Base-by-base conservation (phyloP, 306 rosid species). In the Vigna radiata region DNA sequence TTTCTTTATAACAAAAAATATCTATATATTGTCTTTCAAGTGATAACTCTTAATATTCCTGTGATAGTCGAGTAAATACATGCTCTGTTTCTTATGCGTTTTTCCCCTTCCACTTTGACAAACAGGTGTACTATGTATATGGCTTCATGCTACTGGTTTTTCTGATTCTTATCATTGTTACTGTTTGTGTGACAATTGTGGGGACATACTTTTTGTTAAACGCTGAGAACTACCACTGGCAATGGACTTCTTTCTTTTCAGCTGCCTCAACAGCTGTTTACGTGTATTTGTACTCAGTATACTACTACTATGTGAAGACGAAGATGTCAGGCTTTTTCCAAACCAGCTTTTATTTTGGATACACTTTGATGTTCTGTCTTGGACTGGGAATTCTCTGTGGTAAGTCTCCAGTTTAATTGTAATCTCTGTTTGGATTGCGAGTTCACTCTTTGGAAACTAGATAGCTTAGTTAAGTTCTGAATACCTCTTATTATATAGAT, bases 191-290 rank as follows among this genome's bases (percentile, higher is more conserved):
- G 89, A 96, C 99, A 7, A 96, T 96, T 70, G 99, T 96, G 84
- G 99, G 99, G 62, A 89, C 99, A 31, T 96, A 96, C 87, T 96
- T 96, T 85, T 83, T 96, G 87, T 88, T 96, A 44, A 96, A 96
- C 79, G 99, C 99, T 47, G 99, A 96, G 89, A 96, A 96, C 90
- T 96, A 96, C 87, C 95, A 96, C 92, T 96, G 99, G 99, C 97
- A 86, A 81, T 96, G 99, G 99, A 96, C 99, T 66, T 96, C 99
- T 77, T 96, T 96, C 91, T 91, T 91, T 85, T 96, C 99, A n/a
- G 99, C 99, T 47, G 98, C 98, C 60, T 96, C 99, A 19, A 96
- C 99, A 39, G 96, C 98, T 62, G 94, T 92, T 46, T 96, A 96
- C 8, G 99, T 96, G 68, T 96, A 96, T 85, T 77, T 96, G 83